Percentiles rank a stretch among this genome's conserved stretches.
Evolutionary conservation across 306 rosid species (phyloP).

Genomic region (Fragaria ananassa): DNA sequence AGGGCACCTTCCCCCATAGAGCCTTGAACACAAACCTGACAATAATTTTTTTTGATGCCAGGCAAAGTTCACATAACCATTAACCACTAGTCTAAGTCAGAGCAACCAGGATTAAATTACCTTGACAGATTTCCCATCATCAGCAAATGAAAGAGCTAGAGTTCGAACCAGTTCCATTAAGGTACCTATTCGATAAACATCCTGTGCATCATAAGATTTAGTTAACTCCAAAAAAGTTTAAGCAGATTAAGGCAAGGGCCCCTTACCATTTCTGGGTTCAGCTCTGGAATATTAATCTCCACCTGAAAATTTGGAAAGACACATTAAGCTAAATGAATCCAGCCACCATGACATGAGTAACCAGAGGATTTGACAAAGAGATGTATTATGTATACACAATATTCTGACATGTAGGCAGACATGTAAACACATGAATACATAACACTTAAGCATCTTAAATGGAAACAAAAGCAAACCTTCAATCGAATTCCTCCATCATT

Average conservation of each 20-base stretch:
- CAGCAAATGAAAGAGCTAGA: slow-evolving; percentile 91
- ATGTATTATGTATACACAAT: neutral
- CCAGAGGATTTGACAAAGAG: neutral
- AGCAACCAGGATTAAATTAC: slow-evolving; percentile 39
- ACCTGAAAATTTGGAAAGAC: slow-evolving; percentile 55
- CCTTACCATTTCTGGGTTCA: slow-evolving; percentile 91
- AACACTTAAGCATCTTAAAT: neutral
- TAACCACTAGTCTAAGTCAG: slow-evolving; percentile 1
- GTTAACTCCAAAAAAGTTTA: slow-evolving; percentile 33
- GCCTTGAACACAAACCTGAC: slow-evolving; percentile 96
- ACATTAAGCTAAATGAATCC: slow-evolving; percentile 31
- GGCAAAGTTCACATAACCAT: slow-evolving; percentile 5
- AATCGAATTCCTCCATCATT: slow-evolving; percentile 65
- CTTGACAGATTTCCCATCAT: slow-evolving; percentile 91
- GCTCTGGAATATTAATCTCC: slow-evolving; percentile 89
- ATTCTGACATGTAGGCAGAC: neutral
- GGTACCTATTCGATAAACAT: slow-evolving; percentile 96
- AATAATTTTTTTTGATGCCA: slow-evolving; percentile 12
- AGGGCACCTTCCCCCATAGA: slow-evolving; percentile 99
- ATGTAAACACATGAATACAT: neutral
- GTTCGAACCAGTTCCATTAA: slow-evolving; percentile 80
- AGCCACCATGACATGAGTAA: neutral
- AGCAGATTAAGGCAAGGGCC: slow-evolving; percentile 9
- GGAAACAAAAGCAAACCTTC: slow-evolving; percentile 43
- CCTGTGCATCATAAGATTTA: slow-evolving; percentile 53